Base-by-base conservation (phyloP, 345 rosid species). In the Theobroma cacao region DNA sequence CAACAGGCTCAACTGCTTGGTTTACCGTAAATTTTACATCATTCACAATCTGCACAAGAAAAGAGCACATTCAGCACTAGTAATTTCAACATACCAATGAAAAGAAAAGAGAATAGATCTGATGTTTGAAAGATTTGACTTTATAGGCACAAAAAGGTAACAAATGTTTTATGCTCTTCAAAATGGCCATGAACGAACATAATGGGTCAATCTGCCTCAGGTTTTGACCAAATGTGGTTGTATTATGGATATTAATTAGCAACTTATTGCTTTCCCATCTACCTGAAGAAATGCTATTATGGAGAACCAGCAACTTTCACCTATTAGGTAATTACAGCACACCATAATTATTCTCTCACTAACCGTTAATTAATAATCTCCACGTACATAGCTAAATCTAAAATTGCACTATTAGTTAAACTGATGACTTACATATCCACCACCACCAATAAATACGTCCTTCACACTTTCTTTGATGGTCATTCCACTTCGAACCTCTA, bases 1-100 rank as follows among this genome's bases (percentile, higher is more conserved):
- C 99, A 86, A 97, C 86, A 43, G 98, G 99, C 84, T 89, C 97
- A 78, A 92, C 98, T 4, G 99, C 99, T 85, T 94, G 98, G 84
- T 88, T 94, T 77, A 97, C 97, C 0, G 99, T 93, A 88, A 93
- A 93, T 85, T 77, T 94, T 82, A 97, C 93, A 82, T 97, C 99
- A 14, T 91, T 91, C 64, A 94, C 97, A 74, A 97, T 94, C 99
- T 94, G 92, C 86, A 86, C 18, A 69, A 65, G 68, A 50, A 70
- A 80, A 61, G 7, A 79, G 28, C 28, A 63, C 78, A 67, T 71
- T 84, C 80, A 69, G 71, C 67, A 77, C 5, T 30, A 59, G n/a
- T 56, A 72, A 40, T 55, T 15, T 43, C 53, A 67, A 36, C 45
- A 43, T 30, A 17, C 24, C 4, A 45, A 52, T 12, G 4, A 24